Evolutionary conservation across 352 stramenopile species (phyloP), one percentile per base, ranked within the genome.

Genomic region (Lagenidium giganteum): DNA sequence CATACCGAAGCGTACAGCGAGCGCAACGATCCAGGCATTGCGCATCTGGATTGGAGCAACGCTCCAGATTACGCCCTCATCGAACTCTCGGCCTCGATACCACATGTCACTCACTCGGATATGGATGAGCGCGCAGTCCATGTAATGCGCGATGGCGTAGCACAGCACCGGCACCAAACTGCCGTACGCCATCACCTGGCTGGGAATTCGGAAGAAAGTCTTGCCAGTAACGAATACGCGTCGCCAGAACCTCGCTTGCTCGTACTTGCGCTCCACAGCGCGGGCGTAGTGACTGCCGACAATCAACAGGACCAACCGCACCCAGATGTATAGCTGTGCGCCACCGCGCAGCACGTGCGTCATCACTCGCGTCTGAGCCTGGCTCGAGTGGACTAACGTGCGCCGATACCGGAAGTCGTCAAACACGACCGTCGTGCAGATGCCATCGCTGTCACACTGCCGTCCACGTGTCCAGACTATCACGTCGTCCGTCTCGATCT

Each of bases 1-100:
- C n/a, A n/a, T n/a, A n/a, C n/a, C 1, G 5, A 21, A 30, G 12
- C 36, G 25, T 9, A 50, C 18, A 4, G 34, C 21, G n/a, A 73
- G 33, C 29, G 63, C 54, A 16, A 73, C 13, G 8, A 73, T 35
- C 59, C 63, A 73, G 5, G 67, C 40, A 21, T 70, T 70, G 25
- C 63, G 58, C 63, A 73, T 70, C 41, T 70, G 59, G 26, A 70
- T 53, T 14, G 46, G 47, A 0, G 51, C 56, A 2, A 58, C 33
- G 14, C 17, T 12, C 14, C 57, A n/a, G 4, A 47, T 17, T n/a
- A n/a, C n/a, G n/a, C n/a, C n/a, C n/a, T n/a, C n/a, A n/a, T n/a
- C n/a, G n/a, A n/a, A n/a, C n/a, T n/a, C n/a, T n/a, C n/a, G n/a
- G n/a, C n/a, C n/a, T n/a, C n/a, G n/a, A 52, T 63, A 66, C 11